These are phyloP conservation scores for Plectranthus barbatus DNA, from an alignment of 257 asterid species.

Conservation along the genomic window DNA sequence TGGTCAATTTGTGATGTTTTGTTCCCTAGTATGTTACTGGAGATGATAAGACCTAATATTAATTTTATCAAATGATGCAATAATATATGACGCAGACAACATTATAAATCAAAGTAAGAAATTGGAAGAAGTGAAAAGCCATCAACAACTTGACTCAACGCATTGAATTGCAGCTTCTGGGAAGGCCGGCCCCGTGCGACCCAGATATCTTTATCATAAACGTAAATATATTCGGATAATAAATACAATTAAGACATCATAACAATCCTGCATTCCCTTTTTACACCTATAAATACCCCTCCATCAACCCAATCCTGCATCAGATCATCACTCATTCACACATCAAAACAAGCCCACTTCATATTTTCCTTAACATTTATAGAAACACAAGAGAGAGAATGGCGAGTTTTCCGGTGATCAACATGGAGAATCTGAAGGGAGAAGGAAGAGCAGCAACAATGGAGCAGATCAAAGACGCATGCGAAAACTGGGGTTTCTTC, in stretches of 20 bases:
- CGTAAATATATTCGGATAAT: not conserved
- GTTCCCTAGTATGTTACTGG: too few species aligned
- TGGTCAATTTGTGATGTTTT: too few species aligned
- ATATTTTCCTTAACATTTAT: too few species aligned
- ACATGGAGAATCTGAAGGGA: conserved; percentile 44
- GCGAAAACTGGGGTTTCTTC: too few species aligned
- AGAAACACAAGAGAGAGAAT: conserved; percentile 10
- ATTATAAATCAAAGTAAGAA: too few species aligned
- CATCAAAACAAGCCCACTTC: not conserved
- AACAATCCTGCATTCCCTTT: not conserved
- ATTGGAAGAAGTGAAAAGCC: not conserved
- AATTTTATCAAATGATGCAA: too few species aligned
- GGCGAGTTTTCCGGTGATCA: conserved; percentile 44
- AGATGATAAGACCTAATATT: too few species aligned
- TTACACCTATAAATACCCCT: conserved; percentile 25
- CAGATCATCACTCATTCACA: not conserved
- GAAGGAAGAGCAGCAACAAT: conserved; percentile 33
- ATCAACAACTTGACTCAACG: not conserved
- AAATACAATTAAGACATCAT: not conserved
- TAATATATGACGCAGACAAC: not conserved
- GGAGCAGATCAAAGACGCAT: conserved; percentile 40
- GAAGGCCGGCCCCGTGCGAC: not conserved
- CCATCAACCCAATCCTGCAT: not conserved
- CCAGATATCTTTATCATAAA: not conserved
- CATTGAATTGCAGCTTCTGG: not conserved